Evolutionary conservation across 345 rosid species (phyloP).

Genomic region (Boechera stricta): DNA sequence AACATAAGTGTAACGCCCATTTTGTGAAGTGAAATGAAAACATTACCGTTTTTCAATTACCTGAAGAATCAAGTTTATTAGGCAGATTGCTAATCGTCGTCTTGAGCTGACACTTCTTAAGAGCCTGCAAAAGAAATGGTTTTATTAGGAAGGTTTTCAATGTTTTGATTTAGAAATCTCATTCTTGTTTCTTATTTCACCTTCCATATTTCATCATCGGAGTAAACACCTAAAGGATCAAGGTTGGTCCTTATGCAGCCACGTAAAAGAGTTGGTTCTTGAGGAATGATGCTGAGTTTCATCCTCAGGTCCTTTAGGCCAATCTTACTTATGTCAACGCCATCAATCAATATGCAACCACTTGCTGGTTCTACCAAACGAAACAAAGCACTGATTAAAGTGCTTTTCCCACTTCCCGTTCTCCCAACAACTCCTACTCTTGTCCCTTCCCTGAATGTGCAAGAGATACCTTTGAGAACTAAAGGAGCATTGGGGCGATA

Average conservation of each 20-base stretch:
- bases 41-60: slow-evolving; percentile 32
- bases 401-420: slow-evolving; percentile 92
- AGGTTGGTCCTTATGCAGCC: slow-evolving; percentile 83
- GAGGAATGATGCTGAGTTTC: slow-evolving; percentile 97
- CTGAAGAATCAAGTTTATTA: slow-evolving; percentile 67
- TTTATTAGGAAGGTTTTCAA: background rate
- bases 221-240: slow-evolving; percentile 79
- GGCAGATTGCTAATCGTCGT: slow-evolving; percentile 60
- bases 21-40: background rate
- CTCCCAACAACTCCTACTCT: slow-evolving; percentile 91
- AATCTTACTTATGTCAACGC: slow-evolving; percentile 70
- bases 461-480: slow-evolving; percentile 76
- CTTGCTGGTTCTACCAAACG: slow-evolving; percentile 82
- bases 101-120: slow-evolving; percentile 83
- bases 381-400: slow-evolving; percentile 85
- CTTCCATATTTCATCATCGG: slow-evolving; percentile 86
- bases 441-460: slow-evolving; percentile 74
- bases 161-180: background rate
- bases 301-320: slow-evolving; percentile 85
- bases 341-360: slow-evolving; percentile 74
- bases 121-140: slow-evolving; percentile 51
- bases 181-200: slow-evolving; percentile 40
- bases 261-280: slow-evolving; percentile 86
- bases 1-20: background rate
- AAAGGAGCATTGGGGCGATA: slow-evolving; percentile 73